Percentiles rank a stretch among this genome's conserved stretches.
These are phyloP conservation scores for Lepiota venenata DNA, from an alignment of 768 basidiomycete genomes.

Conservation along the genomic window DNA sequence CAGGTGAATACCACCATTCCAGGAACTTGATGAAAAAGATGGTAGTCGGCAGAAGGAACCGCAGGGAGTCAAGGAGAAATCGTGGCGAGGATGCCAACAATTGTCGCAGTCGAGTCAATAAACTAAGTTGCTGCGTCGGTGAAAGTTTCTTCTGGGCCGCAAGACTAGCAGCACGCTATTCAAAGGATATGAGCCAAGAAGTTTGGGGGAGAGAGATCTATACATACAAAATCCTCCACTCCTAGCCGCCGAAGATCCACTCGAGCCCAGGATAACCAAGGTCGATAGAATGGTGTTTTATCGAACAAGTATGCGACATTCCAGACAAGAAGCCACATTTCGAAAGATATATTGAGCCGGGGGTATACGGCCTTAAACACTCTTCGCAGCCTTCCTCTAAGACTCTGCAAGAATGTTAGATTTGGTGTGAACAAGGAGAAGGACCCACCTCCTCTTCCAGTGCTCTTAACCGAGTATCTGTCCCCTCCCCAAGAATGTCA, in stretches of 20 bases:
- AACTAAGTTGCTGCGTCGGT: conserved; percentile 28
- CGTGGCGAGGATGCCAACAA: conserved; percentile 53
- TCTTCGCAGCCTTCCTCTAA: conserved; percentile 50
- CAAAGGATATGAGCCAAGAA: background rate
- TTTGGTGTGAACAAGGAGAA: background rate
- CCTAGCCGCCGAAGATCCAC: conserved; percentile 79
- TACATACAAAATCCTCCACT: conserved; percentile 72
- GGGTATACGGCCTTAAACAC: conserved; percentile 79
- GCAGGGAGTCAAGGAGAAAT: conserved; percentile 71
- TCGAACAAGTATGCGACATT: conserved; percentile 93
- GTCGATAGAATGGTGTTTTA: conserved; percentile 79
- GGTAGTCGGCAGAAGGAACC: conserved; percentile 76
- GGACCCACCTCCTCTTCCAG: conserved; percentile 50
- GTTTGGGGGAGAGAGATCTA: background rate
- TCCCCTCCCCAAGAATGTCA: conserved; percentile 59
- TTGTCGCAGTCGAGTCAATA: conserved; percentile 41
- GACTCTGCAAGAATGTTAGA: conserved; percentile 34
- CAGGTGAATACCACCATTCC: conserved; percentile 99
- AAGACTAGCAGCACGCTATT: conserved; percentile 39
- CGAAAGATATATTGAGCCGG: conserved; percentile 72
- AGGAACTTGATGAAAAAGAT: conserved; percentile 96
- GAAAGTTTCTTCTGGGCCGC: conserved; percentile 25
- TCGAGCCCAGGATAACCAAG: conserved; percentile 87
- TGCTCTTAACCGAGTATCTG: conserved; percentile 37
- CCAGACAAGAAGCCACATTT: conserved; percentile 78